Percentiles rank a stretch among this genome's conserved stretches.
Evolutionary conservation across 2,329 filamentous ascomycete genomes (phyloP).

Genomic region (Pseudogymnoascus sp.): DNA sequence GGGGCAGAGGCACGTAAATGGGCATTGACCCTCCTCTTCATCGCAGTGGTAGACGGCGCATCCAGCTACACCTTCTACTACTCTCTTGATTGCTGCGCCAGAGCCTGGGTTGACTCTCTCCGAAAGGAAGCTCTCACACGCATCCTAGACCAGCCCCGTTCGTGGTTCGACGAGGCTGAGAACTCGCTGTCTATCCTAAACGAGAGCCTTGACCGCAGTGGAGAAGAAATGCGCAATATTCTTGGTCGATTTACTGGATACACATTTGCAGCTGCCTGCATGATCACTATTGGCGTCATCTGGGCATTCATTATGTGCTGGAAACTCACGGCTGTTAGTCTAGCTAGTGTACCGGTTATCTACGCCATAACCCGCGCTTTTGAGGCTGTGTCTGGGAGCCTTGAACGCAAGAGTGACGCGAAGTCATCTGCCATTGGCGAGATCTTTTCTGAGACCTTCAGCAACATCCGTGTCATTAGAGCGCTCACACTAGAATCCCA

Average conservation of each 20-base stretch:
- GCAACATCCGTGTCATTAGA: constrained; percentile 71
- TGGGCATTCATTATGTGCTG: constrained; percentile 74
- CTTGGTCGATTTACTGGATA: constrained; percentile 71
- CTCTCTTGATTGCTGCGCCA: constrained; percentile 54
- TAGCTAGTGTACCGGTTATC: constrained; percentile 62
- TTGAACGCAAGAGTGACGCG: constrained; percentile 63
- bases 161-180: constrained; percentile 67
- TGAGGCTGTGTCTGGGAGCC: constrained; percentile 56
- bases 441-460: constrained; percentile 67
- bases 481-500: constrained; percentile 66
- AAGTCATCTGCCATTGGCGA: constrained; percentile 52
- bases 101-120: constrained; percentile 66
- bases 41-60: constrained; percentile 60
- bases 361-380: constrained; percentile 60
- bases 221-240: constrained; percentile 81
- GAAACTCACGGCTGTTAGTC: constrained; percentile 71
- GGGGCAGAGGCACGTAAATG: constrained; percentile 39
- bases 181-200: constrained; percentile 59
- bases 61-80: constrained; percentile 62
- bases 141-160: constrained; percentile 67
- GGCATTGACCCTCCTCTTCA: constrained; percentile 60
- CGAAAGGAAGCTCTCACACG: constrained; percentile 60
- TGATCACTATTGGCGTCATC: constrained; percentile 59
- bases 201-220: constrained; percentile 70
- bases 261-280: constrained; percentile 57